Conservation (phyloP, 768 basidiomycete species). For the Suillus luteus region DNA sequence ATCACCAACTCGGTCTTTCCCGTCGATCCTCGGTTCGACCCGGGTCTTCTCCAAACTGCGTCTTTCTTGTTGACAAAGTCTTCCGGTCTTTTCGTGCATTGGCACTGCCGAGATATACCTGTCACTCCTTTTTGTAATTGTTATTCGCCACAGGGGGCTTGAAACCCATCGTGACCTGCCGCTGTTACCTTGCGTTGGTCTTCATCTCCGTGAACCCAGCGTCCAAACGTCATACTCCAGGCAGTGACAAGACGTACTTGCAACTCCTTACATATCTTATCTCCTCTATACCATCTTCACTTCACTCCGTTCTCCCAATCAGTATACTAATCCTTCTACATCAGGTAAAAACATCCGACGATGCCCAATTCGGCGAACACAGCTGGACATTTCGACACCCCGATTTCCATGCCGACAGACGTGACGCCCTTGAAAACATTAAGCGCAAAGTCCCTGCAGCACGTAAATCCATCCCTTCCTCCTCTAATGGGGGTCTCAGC, state of each 20-base stretch:
- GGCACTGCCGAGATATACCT: not conserved
- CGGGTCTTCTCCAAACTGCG: not conserved
- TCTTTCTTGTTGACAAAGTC: not conserved
- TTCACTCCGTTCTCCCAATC: not conserved
- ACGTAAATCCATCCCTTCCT: slow-evolving; percentile 31
- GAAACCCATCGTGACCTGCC: not conserved
- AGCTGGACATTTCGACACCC: slow-evolving; percentile 57
- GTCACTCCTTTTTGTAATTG: slow-evolving; percentile 2
- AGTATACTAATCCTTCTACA: not conserved
- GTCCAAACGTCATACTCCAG: not conserved
- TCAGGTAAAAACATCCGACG: slow-evolving; percentile 83
- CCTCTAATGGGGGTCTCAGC: slow-evolving; percentile 20
- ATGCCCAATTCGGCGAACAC: slow-evolving; percentile 67
- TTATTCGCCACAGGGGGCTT: not conserved
- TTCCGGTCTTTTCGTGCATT: too few relatives aligned
- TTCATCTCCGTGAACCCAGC: slow-evolving; percentile 1
- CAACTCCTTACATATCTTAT: not conserved
- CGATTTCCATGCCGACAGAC: slow-evolving; percentile 52
- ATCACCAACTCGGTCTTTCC: not conserved
- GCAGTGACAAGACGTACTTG: not conserved
- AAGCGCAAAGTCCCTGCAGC: slow-evolving; percentile 56
- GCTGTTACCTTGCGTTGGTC: not conserved
- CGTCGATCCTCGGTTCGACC: slow-evolving; percentile 5
- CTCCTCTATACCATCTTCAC: not conserved
- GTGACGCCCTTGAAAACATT: slow-evolving; percentile 63